Percentiles rank a stretch among this genome's conserved stretches.
Evolutionary conservation across 257 asterid species (phyloP).

Genomic region (Solanum virginianum): DNA sequence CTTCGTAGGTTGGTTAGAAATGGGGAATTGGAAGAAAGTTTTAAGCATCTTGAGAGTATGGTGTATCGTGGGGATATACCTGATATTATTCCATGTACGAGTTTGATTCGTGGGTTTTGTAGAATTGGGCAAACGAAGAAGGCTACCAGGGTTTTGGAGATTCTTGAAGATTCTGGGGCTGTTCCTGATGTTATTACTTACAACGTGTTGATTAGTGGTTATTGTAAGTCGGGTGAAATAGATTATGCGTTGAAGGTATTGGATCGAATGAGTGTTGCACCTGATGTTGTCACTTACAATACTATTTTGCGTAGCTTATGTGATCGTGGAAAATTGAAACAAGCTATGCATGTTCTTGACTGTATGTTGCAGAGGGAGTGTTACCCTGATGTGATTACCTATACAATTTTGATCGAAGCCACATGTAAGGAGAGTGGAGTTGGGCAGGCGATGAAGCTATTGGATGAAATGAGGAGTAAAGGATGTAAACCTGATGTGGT

Average conservation of each 20-base stretch:
- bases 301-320: slow-evolving; percentile 66
- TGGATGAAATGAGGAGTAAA: slow-evolving; percentile 69
- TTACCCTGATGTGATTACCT: slow-evolving; percentile 70
- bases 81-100: slow-evolving; percentile 59
- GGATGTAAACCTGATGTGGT: slow-evolving; percentile 81
- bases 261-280: slow-evolving; percentile 65
- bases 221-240: slow-evolving; percentile 70
- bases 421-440: slow-evolving; percentile 63
- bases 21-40: slow-evolving; percentile 62
- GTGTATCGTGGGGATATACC: slow-evolving; percentile 61
- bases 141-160: slow-evolving; percentile 58
- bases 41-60: slow-evolving; percentile 64
- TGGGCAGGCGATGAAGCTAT: slow-evolving; percentile 61
- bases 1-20: slow-evolving; percentile 58
- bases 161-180: slow-evolving; percentile 77
- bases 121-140: slow-evolving; percentile 45
- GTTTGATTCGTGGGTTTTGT: slow-evolving; percentile 78
- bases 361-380: slow-evolving; percentile 51
- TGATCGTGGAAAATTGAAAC: slow-evolving; percentile 54
- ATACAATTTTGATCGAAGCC: slow-evolving; percentile 76
- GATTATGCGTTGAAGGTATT: slow-evolving; percentile 43
- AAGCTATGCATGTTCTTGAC: slow-evolving; percentile 74
- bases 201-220: slow-evolving; percentile 74
- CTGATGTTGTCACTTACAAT: slow-evolving; percentile 81
- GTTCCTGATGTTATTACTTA: slow-evolving; percentile 88